Evolutionary conservation across 345 rosid genomes (phyloP), one percentile per base, ranked within the genome.

Genomic region (Noccaea bulbosa): DNA sequence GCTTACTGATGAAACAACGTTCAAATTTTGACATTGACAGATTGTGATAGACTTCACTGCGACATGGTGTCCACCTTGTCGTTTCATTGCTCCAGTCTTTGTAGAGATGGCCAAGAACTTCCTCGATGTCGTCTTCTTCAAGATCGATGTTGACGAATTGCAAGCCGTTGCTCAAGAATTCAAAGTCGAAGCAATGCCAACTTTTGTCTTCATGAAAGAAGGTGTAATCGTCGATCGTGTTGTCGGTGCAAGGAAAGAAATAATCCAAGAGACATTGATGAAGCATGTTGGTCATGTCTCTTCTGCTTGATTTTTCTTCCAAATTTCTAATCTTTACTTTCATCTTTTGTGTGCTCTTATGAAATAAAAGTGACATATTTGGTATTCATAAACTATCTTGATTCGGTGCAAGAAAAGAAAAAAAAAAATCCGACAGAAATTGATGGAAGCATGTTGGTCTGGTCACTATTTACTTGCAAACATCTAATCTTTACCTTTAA

Each of bases 101-200:
- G 85, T 46, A 11, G 90, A 88, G 1, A 49, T 84, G 46, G 90
- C 90, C 1, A 88, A 77, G 75, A 84, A 67, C 71, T 38, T 78
- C 59, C 75, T 82, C 2, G 20, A 71, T 41, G 86, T 77, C 15
- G 57, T 59, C 45, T 83, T 88, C 87, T 78, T 90, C 79, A 90
- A 88, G 83, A 85, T 88, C 22, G 97, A 88, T 65, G 88, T 90
- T 1, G 97, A 86, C 62, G 92, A 88, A 69, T 38, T 88, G 79
- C 81, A 88, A 83, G 12, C 67, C 2, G 89, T 88, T 60, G 85
- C 91, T 41, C 4, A 74, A 0, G 89, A 86, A 4, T 85, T 82
- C 82, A 78, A 69, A 7, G 82, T 88, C 55, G 87, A 86, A 72
- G 88, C 92, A 3, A 88, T 88, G 89, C 91, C 91, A 0, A 84